These are phyloP conservation scores for Anastatica hierochuntica DNA, from an alignment of 345 rosid genomes.

Conservation along the genomic window DNA sequence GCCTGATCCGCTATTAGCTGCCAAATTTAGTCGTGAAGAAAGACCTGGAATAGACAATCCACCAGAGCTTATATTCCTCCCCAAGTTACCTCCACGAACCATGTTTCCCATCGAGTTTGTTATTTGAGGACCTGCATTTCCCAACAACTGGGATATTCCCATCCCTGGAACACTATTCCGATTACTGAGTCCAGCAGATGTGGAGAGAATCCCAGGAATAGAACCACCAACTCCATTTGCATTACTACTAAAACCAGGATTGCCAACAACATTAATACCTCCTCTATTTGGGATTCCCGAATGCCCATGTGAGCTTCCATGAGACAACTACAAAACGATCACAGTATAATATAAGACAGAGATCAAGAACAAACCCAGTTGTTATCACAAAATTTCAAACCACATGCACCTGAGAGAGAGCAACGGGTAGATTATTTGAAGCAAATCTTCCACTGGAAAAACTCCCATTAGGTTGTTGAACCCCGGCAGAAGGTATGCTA, in stretches of 20 bases:
- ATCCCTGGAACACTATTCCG: conserved; percentile 74
- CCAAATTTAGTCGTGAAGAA: conserved; percentile 67
- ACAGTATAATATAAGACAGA: not conserved
- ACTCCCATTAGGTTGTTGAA: conserved; percentile 86
- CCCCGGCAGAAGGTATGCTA: conserved; percentile 67
- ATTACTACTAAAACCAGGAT: conserved; percentile 73
- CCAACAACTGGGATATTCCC: conserved; percentile 88
- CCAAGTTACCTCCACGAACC: conserved; percentile 86
- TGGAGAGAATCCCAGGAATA: conserved; percentile 91
- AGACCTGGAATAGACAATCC: conserved; percentile 85
- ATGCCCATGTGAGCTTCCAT: conserved; percentile 78
- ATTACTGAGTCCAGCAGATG: conserved; percentile 73
- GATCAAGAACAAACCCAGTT: not conserved
- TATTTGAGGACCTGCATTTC: conserved; percentile 76
- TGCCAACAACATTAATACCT: conserved; percentile 80
- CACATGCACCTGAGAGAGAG: conserved; percentile 74
- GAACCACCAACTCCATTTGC: conserved; percentile 87
- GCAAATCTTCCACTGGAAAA: conserved; percentile 84
- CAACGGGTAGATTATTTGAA: conserved; percentile 76
- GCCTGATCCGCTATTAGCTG: conserved; percentile 78
- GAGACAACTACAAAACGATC: conserved; percentile 62
- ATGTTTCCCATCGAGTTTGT: conserved; percentile 85
- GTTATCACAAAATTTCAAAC: not conserved
- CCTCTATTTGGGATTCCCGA: conserved; percentile 90
- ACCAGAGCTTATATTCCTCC: conserved; percentile 76